Percentiles rank a stretch among this genome's conserved stretches.
These are phyloP conservation scores for Hymenoscyphus occultus DNA, from an alignment of 2,329 filamentous ascomycete genomes.

Conservation along the genomic window DNA sequence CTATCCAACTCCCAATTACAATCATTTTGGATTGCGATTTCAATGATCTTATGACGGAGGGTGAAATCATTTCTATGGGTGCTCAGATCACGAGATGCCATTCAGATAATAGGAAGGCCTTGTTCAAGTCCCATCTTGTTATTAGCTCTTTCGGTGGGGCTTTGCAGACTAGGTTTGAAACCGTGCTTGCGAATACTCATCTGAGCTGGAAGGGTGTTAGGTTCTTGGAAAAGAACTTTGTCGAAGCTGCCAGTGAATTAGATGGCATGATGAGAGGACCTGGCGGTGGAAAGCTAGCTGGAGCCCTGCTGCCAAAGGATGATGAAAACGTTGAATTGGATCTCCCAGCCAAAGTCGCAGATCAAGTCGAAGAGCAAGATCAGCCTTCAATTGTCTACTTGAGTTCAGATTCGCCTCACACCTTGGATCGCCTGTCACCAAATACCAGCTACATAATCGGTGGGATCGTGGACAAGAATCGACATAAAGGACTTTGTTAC, in stretches of 20 bases:
- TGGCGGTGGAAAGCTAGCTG: slow-evolving; percentile 55
- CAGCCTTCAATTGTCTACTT: slow-evolving; percentile 68
- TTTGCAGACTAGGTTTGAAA: slow-evolving; percentile 77
- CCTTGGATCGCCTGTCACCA: slow-evolving; percentile 76
- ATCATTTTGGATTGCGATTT: slow-evolving; percentile 90
- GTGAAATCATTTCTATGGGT: slow-evolving; percentile 78
- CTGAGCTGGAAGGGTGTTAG: slow-evolving; percentile 74
- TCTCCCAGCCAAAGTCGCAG: background rate
- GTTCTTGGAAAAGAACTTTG: slow-evolving; percentile 73
- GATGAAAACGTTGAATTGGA: background rate
- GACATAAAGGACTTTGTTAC: slow-evolving; percentile 93
- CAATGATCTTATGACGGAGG: slow-evolving; percentile 83
- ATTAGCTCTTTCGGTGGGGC: slow-evolving; percentile 75
- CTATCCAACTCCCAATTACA: slow-evolving; percentile 67
- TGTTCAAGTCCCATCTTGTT: slow-evolving; percentile 67
- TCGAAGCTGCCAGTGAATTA: slow-evolving; percentile 63
- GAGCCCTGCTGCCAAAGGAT: slow-evolving; percentile 36
- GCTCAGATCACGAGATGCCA: slow-evolving; percentile 86
- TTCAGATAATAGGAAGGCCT: slow-evolving; percentile 74
- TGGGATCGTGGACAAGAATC: slow-evolving; percentile 92
- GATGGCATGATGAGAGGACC: slow-evolving; percentile 62
- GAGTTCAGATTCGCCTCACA: slow-evolving; percentile 85
- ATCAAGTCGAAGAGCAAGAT: background rate
- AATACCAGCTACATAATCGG: slow-evolving; percentile 92
- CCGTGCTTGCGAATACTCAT: slow-evolving; percentile 67